phyloP scores from a whole-genome alignment of 306 rosid species.

The Cyamopsis tetragonoloba region DNA sequence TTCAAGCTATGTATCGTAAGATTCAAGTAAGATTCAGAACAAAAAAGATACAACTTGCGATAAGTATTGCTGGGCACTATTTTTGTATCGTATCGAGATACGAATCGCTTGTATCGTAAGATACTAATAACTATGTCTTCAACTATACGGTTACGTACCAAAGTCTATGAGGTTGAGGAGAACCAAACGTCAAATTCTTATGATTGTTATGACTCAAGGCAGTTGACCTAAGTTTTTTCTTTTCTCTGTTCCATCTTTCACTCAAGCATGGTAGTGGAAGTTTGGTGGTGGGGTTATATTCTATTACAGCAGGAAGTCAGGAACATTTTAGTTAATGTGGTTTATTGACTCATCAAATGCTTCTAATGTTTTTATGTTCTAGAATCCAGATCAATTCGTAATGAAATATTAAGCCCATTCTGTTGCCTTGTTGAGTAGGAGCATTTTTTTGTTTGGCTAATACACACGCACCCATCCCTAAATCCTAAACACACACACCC shows the following conservation, averaged over 20 bases:
- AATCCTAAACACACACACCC: no score
- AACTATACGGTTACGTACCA: not conserved
- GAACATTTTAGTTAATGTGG: conserved; percentile 2
- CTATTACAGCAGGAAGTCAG: not conserved
- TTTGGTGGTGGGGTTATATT: not conserved
- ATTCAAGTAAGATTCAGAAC: no score
- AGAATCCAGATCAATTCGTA: not conserved
- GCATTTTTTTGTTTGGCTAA: no score
- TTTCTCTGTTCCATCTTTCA: conserved; percentile 6
- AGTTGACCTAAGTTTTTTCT: not conserved
- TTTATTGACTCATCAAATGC: not conserved
- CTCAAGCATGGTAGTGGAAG: not conserved
- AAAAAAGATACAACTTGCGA: no score
- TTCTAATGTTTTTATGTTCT: not conserved
- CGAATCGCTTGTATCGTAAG: no score
- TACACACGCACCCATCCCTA: no score
- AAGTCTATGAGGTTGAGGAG: not conserved
- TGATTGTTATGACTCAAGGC: not conserved
- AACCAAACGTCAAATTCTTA: not conserved
- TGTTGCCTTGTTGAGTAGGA: not conserved
- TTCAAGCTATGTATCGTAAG: no score
- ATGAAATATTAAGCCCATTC: not conserved
- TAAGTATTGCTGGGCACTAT: no score
- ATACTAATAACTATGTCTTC: no score
- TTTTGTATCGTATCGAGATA: no score